Conservation (phyloP, 306 rosid species). For the Acacia crassicarpa region DNA sequence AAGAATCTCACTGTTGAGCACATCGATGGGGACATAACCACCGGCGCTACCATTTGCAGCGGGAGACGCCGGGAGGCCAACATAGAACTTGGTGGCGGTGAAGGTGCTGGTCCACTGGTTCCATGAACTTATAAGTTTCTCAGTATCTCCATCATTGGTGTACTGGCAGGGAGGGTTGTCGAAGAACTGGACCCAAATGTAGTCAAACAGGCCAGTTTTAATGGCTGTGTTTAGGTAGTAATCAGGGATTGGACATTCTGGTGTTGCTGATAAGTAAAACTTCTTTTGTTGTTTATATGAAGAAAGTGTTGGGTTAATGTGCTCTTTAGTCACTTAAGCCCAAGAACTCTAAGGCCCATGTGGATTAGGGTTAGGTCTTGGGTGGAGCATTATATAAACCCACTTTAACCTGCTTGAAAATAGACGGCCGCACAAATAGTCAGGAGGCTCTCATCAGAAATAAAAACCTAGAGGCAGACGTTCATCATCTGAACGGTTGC, state of each 20-base stretch:
- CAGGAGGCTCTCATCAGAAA: no score
- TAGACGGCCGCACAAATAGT: no score
- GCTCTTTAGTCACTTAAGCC: no score
- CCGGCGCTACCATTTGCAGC: constrained; percentile 18
- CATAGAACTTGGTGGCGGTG: constrained; percentile 7
- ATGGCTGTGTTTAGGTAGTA: not conserved
- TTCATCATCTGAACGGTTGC: no score
- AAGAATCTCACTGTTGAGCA: constrained; percentile 43
- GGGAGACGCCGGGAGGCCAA: constrained; percentile 48
- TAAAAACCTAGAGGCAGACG: no score
- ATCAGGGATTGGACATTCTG: not conserved
- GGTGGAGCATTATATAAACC: no score
- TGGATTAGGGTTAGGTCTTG: no score
- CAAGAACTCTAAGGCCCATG: no score
- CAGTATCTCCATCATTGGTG: not conserved
- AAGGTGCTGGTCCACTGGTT: constrained; percentile 33
- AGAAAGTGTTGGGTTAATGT: no score
- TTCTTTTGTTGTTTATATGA: no score
- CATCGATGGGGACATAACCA: constrained; percentile 41
- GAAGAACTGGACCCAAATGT: not conserved
- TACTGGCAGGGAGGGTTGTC: not conserved
- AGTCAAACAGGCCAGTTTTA: not conserved
- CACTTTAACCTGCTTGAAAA: no score
- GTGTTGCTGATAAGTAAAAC: not conserved
- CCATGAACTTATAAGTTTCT: constrained; percentile 39